These are phyloP conservation scores for Postia placenta DNA, from an alignment of 768 basidiomycete species.

Conservation along the genomic window DNA sequence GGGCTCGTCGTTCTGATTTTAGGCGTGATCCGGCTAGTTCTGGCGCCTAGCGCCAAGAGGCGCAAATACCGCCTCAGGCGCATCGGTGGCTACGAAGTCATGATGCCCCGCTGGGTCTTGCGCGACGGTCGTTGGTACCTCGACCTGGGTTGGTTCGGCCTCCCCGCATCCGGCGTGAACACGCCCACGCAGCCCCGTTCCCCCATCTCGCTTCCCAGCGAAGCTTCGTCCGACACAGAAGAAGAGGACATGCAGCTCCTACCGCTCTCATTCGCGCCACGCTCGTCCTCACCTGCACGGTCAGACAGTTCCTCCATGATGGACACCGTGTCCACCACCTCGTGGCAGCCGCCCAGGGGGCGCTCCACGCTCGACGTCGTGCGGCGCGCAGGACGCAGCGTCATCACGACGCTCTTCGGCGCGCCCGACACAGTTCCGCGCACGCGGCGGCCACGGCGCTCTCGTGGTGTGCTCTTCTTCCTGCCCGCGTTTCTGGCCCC, in stretches of 20 bases:
- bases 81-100: conserved; percentile 70
- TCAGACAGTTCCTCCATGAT: conserved; percentile 40
- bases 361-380: conserved; percentile 46
- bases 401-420: conserved; percentile 43
- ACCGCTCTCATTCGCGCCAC: conserved; percentile 57
- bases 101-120: conserved; percentile 69
- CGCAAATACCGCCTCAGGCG: conserved; percentile 54
- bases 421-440: conserved; percentile 44
- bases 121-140: conserved; percentile 71
- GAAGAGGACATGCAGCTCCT: conserved; percentile 47
- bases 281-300: conserved; percentile 49
- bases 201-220: conserved; percentile 39
- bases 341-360: conserved; percentile 35
- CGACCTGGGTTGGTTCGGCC: conserved; percentile 55
- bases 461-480: conserved; percentile 71
- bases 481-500: conserved; percentile 74
- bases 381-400: conserved; percentile 51
- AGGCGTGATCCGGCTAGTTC: conserved; percentile 52
- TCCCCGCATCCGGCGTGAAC: conserved; percentile 33
- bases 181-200: conserved; percentile 36
- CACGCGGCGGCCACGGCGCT: conserved; percentile 32
- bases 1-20: conserved; percentile 67
- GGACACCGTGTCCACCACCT: conserved; percentile 39
- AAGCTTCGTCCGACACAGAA: conserved; percentile 40
- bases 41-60: conserved; percentile 46